Base-by-base conservation (phyloP, 202 grass and related monocot species). In the Zizania palustris region DNA sequence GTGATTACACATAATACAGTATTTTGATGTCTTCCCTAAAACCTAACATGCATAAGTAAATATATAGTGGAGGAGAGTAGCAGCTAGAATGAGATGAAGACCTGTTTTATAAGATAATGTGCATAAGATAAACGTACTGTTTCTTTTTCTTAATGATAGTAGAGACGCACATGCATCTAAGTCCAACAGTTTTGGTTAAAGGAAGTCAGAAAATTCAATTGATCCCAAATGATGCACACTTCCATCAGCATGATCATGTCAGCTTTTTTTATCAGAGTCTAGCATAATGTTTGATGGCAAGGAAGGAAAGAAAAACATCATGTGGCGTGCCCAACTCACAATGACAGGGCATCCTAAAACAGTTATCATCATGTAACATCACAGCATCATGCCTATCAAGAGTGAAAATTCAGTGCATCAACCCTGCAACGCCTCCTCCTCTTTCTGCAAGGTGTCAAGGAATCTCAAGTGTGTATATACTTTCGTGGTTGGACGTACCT, bases 401-500 rank as follows among this genome's bases (percentile, higher is more conserved):
- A 58, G 21, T 28, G 2, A 60, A 41, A 18, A 13, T 14, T 75
- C 21, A 83, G 11, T 65, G 54, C 38, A 77, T 3, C 38, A 73
- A 39, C 49, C 68, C 55, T 58, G 73, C 44, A 77, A 77, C 36
- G 5, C 41, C 21, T 59, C 5, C 21, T 59, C 5, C 28, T 28
- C 51, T 13, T 60, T 65, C 14, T 73, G 63, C 13, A 91, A 83
- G 34, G 67, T 70, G 14, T 79, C 71, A 19, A 91, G 66, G 63
- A n/a, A 35, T 11, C 33, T 57, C 71, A 93, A 72, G 22, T 82
- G 61, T 45, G 67, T 46, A 14, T 51, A 46, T 7, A 85, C 43
- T 44, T 43, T 43, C 71, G 85, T 93, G 9, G 50, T 71, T 11
- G 59, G 85, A 7, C 60, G 79, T 46, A 88, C 67, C 22, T 88